These are phyloP conservation scores for Metarhizium anisopliae DNA, from an alignment of 2,329 filamentous ascomycete species.

Conservation along the genomic window DNA sequence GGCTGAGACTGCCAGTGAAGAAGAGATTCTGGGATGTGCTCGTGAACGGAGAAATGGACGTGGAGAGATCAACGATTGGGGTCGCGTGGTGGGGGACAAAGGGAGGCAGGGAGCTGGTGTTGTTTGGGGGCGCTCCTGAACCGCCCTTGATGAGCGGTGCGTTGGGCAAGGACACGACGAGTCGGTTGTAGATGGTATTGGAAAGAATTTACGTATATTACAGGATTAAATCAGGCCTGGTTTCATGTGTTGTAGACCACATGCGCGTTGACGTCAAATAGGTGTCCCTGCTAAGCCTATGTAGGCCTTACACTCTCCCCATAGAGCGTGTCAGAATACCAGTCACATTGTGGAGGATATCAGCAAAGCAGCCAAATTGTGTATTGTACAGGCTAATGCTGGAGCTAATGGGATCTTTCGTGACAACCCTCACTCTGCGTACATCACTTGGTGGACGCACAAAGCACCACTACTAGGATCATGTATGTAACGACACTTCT, in stretches of 20 bases:
- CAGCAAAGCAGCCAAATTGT: too few species aligned
- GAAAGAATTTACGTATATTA: background rate
- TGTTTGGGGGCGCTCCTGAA: conserved; percentile 18
- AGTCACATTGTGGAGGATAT: too few species aligned
- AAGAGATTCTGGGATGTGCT: conserved; percentile 72
- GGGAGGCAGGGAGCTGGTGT: conserved; percentile 43
- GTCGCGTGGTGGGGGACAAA: conserved; percentile 76
- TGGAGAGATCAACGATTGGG: conserved; percentile 68
- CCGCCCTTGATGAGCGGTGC: conserved; percentile 47
- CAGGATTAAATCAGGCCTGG: background rate
- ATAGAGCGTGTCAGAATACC: too few species aligned
- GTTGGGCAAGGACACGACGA: conserved; percentile 24
- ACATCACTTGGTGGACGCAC: too few species aligned
- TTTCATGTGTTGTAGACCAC: background rate
- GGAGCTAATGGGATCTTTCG: too few species aligned
- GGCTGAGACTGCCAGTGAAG: conserved; percentile 55
- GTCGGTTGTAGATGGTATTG: conserved; percentile 23
- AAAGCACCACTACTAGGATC: too few species aligned
- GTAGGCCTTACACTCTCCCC: too few species aligned
- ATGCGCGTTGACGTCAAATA: too few species aligned
- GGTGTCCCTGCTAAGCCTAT: too few species aligned
- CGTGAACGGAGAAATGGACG: conserved; percentile 77
- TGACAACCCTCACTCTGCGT: too few species aligned
- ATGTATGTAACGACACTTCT: too few species aligned
- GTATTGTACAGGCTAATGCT: too few species aligned